Evolutionary conservation across 257 asterid species (phyloP), one percentile per base, ranked within the genome.

Genomic region (Nicotiana benthamiana): DNA sequence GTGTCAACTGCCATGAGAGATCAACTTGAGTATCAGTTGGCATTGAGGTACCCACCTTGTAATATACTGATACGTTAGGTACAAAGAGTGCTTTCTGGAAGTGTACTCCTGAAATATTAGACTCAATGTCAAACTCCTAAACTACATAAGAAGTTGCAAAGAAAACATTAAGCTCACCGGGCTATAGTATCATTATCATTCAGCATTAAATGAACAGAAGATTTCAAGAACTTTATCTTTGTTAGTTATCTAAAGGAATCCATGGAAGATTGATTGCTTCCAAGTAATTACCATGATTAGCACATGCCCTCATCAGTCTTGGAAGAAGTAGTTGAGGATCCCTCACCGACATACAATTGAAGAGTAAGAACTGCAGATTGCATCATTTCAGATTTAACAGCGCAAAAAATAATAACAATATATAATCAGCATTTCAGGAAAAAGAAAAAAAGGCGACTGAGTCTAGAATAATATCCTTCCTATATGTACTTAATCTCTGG

Each of bases 331-430:
- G 77, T 81, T 92, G 96, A 52, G 98, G 99, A 84, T 95, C 98
- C 86, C 99, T 89, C 83, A 95, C 96, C 0, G 99, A 86, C 99
- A 93, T 95, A 86, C 99, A 95, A 72, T 95, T 95, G 93, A 95
- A 93, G 92, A 95, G 82, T 89, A 95, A 81, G 84, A 95, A 92
- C 99, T 95, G 99, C 96, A 91, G 62, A 24, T 74, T 48, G 61
- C 78, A 46, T 24, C 43, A 74, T 2, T 24, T 3, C 79, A 74
- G 26, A 48, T 74, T 74, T 74, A 74, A 62, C 36, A 32, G 36
- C 36, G 1, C 36, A 32, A 52, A 52, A 3, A 60, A 22, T 59
- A 22, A 22, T 62, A 9, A 30, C 32, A 36, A 20, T 34, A 68
- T 36, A 16, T 53, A 72, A 72, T 12, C 59, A 20, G 36, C 59